Base-by-base conservation (phyloP, 768 basidiomycete species). In the Podaxis pistillaris region DNA sequence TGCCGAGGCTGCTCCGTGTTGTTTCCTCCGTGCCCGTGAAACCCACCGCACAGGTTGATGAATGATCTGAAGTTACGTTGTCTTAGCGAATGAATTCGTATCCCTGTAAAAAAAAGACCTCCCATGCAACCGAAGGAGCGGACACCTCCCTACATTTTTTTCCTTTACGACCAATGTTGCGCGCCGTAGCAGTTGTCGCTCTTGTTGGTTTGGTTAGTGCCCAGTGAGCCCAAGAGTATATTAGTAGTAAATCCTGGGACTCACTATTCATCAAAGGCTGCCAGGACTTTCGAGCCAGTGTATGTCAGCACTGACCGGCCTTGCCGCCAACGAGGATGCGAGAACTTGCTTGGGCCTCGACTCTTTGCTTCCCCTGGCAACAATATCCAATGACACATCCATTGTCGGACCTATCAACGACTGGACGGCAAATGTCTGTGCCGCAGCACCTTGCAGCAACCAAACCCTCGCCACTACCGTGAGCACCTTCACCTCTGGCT, bases 341-440 rank as follows among this genome's bases (percentile, higher is more conserved):
- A 61, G 60, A 5, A 66, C 74, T 11, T 89, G 88, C 71, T 69
- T 89, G 55, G 81, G 78, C 64, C 78, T 81, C 6, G 68, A 73
- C 2, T 74, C 77, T 30, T 72, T 87, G n/a, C 50, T 82, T 54
- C 66, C 79, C 4, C 63, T 86, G 55, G 62, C 78, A 58, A 64
- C 75, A 11, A 33, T 33, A 1, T n/a, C 56, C 3, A 46, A 33
- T 11, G n/a, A 75, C 60, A 65, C 71, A 17, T 82, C 83, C 12
- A 62, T 86, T 51, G 72, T 85, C 22, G 62, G 65, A 3, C 76
- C 83, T 12, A 67, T 91, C 58, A 75, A 87, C 72, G 78, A 58
- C 41, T 92, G 90, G 90, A 70, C 89, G 40, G 76, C 71, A 0
- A 81, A 80, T 52, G 33, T 88, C 59, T 90, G 89, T 69, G 65